Conservation (phyloP, 371 early-diverging fungal genomes). For the Mucor piriformis region DNA sequence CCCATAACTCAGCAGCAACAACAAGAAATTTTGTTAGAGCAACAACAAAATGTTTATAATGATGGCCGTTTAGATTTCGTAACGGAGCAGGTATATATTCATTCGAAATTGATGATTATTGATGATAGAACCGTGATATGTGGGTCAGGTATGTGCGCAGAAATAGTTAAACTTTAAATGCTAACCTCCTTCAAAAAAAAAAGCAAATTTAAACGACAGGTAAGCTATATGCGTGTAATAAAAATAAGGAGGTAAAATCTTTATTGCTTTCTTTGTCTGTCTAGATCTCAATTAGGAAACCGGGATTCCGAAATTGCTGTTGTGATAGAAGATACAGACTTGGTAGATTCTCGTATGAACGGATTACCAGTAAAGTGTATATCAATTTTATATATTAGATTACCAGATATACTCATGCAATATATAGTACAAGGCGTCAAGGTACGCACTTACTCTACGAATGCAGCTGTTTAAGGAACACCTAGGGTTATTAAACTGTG, state of each 20-base stretch:
- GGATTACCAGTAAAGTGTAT: slow-evolving; percentile 55
- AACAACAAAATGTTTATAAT: slow-evolving; percentile 5
- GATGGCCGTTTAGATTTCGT: slow-evolving; percentile 44
- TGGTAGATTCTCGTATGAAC: slow-evolving; percentile 73
- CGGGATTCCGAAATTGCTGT: slow-evolving; percentile 92
- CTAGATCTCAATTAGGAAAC: slow-evolving; percentile 84
- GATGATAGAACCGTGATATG: slow-evolving; percentile 76
- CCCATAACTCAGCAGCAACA: neutral
- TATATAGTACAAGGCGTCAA: slow-evolving; percentile 62
- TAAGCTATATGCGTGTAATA: slow-evolving; percentile 18
- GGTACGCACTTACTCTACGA: slow-evolving; percentile 73
- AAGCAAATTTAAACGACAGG: slow-evolving; percentile 56
- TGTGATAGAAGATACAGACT: slow-evolving; percentile 75
- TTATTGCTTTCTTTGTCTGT: neutral
- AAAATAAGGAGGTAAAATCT: neutral
- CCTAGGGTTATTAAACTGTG: slow-evolving; percentile 61
- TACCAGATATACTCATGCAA: neutral
- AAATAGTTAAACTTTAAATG: neutral
- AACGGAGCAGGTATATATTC: slow-evolving; percentile 85
- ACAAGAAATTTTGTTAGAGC: neutral
- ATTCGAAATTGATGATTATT: slow-evolving; percentile 85
- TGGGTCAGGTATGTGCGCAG: slow-evolving; percentile 49
- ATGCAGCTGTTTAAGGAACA: slow-evolving; percentile 84
- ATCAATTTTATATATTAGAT: neutral
- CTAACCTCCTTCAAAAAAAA: neutral